Evolutionary conservation across 345 rosid species (phyloP), one percentile per base, ranked within the genome.

Genomic region (Fremontodendron californicum): DNA sequence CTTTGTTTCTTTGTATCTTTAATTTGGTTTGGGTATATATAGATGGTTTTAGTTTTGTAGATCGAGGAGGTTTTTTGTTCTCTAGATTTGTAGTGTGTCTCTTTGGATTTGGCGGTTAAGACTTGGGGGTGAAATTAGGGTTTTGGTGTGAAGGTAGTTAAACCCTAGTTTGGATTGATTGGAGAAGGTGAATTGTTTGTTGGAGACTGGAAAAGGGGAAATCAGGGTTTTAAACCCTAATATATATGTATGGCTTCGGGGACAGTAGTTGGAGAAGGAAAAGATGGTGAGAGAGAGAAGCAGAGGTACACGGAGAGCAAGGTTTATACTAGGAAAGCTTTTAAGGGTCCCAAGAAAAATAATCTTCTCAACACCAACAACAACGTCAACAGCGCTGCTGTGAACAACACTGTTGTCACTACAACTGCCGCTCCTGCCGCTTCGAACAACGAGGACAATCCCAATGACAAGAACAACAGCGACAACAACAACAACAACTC

Each of bases 221-320:
- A 71, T 80, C 84, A 80, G 88, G 91, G 91, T 84, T 90, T 83
- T 85, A 72, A 40, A 65, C 65, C 81, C 78, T 48, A 71, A 76
- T 80, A 77, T 90, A 82, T 86, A 85, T 92, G 98, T 84, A 96
- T 93, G 99, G 99, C 97, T 86, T 96, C 98, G 76, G 97, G 86
- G 92, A 85, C 91, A 80, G 82, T 83, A 79, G 90, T 82, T 55
- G 92, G 87, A 79, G 94, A 84, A 18, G 92, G 86, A 80, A 86
- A 79, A 73, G 92, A 86, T 78, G 95, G 85, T 52, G 82, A 81
- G 13, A 87, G 84, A 78, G 94, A 93, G 86, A 93, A 86, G 84
- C 90, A 82, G 83, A 89, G 88, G 75, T 88, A 80, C 54, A 66
- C 76, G 3, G 91, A 81, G 84, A 82, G 75, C 85, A 95, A 81